Base-by-base conservation (phyloP, 2,329 filamentous ascomycete species). In the Thielaviopsis populi region DNA sequence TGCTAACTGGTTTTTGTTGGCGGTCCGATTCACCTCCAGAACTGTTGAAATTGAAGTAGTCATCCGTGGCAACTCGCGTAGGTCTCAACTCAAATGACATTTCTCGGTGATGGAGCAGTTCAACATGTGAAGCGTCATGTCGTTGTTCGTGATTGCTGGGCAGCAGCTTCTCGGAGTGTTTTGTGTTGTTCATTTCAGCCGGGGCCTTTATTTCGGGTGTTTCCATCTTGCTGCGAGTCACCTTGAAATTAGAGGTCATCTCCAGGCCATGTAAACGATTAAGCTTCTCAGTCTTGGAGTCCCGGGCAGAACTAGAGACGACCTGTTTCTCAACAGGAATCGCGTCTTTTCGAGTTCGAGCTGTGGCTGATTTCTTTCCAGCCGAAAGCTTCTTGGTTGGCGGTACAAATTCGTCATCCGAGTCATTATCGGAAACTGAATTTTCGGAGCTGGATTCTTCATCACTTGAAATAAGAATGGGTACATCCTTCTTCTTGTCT, bases 381-480 rank as follows among this genome's bases (percentile, higher is more conserved):
- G 24, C 17, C 7, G 22, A 37, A 33, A 33, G n/a, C 59, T 11
- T 19, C 8, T 37, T 61, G 11, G 11, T 22, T 7, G 33, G 19
- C n/a, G 56, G 43, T 13, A 62, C 30, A 22, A 61, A 43, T 40
- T 62, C 63, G 7, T 59, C 63, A 22, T 62, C 48, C n/a, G 59
- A 59, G 13, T 54, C 48, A 17, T 58, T 22, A 53, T 64, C 19
- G 11, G 33, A 3, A 15, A 27, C n/a, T 17, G 42, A 43, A 15
- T 41, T n/a, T 5, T 43, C 15, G 5, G 30, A 46, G 19, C 30
- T 37, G 1, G 59, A 62, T 4, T 56, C 53, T 17, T 58, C 24
- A 41, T 62, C 63, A n/a, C 63, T 65, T 10, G 59, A 65, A 27
- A 65, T 65, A 5, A 62, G 17, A 5, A 65, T 17, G 1, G 42